Conservation (phyloP, 768 basidiomycete genomes). For the Cytidiella melzeri region DNA sequence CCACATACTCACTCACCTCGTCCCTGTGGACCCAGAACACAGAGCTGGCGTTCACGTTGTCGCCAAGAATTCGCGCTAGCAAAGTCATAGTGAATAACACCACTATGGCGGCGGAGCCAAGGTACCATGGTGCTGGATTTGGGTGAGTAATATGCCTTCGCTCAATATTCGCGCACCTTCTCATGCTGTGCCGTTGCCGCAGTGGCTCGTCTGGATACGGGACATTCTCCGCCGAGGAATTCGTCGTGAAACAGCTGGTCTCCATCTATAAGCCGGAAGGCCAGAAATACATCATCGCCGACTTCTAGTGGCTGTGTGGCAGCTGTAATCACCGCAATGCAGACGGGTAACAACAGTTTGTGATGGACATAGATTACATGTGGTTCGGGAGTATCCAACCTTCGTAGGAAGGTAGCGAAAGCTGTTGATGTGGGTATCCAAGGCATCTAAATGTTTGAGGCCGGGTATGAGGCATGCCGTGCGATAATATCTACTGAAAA, state of each 20-base stretch:
- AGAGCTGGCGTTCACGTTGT: slow-evolving; percentile 37
- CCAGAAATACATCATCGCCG: slow-evolving; percentile 3
- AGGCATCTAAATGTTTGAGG: background rate
- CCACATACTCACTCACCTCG: slow-evolving; percentile 45
- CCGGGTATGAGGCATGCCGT: no score
- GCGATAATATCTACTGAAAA: no score
- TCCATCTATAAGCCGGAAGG: slow-evolving; percentile 2
- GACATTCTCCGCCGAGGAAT: slow-evolving; percentile 1
- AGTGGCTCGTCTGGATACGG: slow-evolving; percentile 10
- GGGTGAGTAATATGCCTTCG: slow-evolving; percentile 5
- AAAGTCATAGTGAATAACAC: slow-evolving; percentile 8
- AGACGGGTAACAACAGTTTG: no score
- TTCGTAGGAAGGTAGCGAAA: no score
- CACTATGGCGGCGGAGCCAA: background rate
- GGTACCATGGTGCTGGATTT: slow-evolving; percentile 1
- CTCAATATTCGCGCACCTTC: no score
- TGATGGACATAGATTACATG: no score
- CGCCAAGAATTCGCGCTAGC: slow-evolving; percentile 44
- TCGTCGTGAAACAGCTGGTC: slow-evolving; percentile 2
- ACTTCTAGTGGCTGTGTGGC: background rate
- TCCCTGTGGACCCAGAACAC: slow-evolving; percentile 48
- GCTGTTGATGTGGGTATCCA: background rate
- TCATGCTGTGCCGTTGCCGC: background rate
- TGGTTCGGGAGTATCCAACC: no score
- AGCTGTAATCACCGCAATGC: background rate